Conservation (phyloP, 1,284 basidiomycete genomes). For the Bjerkandera adusta region DNA sequence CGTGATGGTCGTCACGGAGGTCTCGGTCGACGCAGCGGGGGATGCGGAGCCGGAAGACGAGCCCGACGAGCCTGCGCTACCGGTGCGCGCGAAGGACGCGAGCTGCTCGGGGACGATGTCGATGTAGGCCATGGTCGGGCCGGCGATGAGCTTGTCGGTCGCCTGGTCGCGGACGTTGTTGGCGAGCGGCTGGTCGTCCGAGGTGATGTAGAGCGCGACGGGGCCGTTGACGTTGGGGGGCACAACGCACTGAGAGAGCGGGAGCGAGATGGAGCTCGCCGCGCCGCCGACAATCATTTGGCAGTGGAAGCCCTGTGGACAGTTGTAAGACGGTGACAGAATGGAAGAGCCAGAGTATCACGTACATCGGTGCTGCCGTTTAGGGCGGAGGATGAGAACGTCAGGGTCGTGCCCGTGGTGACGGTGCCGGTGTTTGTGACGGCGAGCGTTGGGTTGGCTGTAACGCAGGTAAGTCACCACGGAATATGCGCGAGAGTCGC, state of each 20-base stretch:
- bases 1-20: constrained; percentile 37
- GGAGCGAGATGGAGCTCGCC: constrained; percentile 55
- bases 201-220: constrained; percentile 72
- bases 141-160: constrained; percentile 59
- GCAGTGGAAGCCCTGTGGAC: constrained; percentile 57
- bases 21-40: constrained; percentile 1
- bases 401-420: constrained; percentile 54
- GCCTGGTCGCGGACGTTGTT: constrained; percentile 65
- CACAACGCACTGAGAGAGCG: constrained; percentile 58
- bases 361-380: constrained; percentile 50
- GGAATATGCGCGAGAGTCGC: not conserved
- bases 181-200: constrained; percentile 57
- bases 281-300: constrained; percentile 73
- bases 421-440: constrained; percentile 63
- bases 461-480: constrained; percentile 5
- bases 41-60: constrained; percentile 9
- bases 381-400: constrained; percentile 57
- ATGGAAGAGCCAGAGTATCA: not conserved
- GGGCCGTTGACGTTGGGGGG: constrained; percentile 66
- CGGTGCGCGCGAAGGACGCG: constrained; percentile 41
- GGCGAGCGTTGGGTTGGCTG: constrained; percentile 60
- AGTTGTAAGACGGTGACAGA: not conserved
- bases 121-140: constrained; percentile 69
- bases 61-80: constrained; percentile 14
- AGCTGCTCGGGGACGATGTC: constrained; percentile 54